phyloP scores from a whole-genome alignment of 2,329 filamentous ascomycete genomes.

The Penicillium sp. region DNA sequence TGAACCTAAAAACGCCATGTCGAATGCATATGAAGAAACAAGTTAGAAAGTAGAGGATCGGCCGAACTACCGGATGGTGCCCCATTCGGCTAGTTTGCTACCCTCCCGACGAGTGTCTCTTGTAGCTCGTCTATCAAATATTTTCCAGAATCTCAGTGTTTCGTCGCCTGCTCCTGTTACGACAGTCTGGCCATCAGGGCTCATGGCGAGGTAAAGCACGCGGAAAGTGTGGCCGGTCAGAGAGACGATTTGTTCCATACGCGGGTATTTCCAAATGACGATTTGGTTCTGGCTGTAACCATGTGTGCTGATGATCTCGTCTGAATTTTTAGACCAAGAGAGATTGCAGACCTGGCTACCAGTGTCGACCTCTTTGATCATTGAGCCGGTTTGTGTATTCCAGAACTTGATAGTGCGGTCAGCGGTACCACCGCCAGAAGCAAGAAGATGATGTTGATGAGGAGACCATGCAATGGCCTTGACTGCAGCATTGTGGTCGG shows the following conservation, averaged over 20 bases:
- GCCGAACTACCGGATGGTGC: conserved; percentile 63
- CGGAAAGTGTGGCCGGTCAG: conserved; percentile 95
- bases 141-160: conserved; percentile 93
- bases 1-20: conserved; percentile 34
- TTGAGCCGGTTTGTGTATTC: conserved; percentile 81
- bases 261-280: conserved; percentile 98
- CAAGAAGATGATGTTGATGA: conserved; percentile 89
- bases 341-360: conserved; percentile 99
- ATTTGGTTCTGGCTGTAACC: conserved; percentile 98
- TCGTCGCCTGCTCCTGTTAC: conserved; percentile 97
- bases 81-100: conserved; percentile 71
- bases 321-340: conserved; percentile 95
- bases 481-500: conserved; percentile 90
- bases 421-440: conserved; percentile 91
- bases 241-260: conserved; percentile 94
- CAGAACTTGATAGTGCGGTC: conserved; percentile 97
- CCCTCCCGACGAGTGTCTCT: conserved; percentile 65
- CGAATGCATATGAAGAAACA: conserved; percentile 32
- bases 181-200: conserved; percentile 87
- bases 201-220: conserved; percentile 95
- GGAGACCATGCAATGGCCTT: conserved; percentile 98
- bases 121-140: conserved; percentile 80
- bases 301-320: conserved; percentile 95
- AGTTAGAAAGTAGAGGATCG: conserved; percentile 9
- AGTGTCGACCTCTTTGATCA: conserved; percentile 87